These are phyloP conservation scores for Lojkania enalia DNA, from an alignment of 2,329 filamentous ascomycete genomes.

Conservation along the genomic window DNA sequence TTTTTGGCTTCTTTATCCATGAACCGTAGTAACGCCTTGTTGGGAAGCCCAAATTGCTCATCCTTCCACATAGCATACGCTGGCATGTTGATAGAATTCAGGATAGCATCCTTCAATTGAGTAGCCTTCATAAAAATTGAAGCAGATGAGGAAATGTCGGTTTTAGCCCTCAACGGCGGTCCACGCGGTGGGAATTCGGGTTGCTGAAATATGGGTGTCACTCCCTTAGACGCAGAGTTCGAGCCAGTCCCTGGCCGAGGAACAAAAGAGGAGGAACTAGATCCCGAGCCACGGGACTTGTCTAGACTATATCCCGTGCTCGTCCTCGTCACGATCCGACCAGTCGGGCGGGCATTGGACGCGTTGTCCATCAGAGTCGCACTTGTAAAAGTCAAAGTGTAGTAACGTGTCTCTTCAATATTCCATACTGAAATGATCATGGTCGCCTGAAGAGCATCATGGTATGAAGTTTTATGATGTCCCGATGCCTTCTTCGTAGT, in stretches of 20 bases:
- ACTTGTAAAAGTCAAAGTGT: slow-evolving; percentile 74
- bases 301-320: slow-evolving; percentile 36
- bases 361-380: slow-evolving; percentile 38
- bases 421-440: slow-evolving; percentile 79
- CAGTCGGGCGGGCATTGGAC: slow-evolving; percentile 29
- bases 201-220: slow-evolving; percentile 60
- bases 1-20: slow-evolving; percentile 45
- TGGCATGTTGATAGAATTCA: slow-evolving; percentile 75
- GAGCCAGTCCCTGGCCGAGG: slow-evolving; percentile 36
- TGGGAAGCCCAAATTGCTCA: slow-evolving; percentile 72
- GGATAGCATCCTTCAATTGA: slow-evolving; percentile 74
- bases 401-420: slow-evolving; percentile 69
- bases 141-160: slow-evolving; percentile 59
- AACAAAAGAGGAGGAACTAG: slow-evolving; percentile 48
- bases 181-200: slow-evolving; percentile 69
- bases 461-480: slow-evolving; percentile 8
- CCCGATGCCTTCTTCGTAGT: slow-evolving; percentile 14
- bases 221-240: slow-evolving; percentile 44
- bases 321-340: slow-evolving; percentile 49
- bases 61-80: slow-evolving; percentile 81
- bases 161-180: slow-evolving; percentile 57
- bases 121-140: slow-evolving; percentile 73
- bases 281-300: slow-evolving; percentile 40
- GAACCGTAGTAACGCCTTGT: slow-evolving; percentile 61
- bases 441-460: slow-evolving; percentile 60